phyloP scores from a whole-genome alignment of 768 basidiomycete species.

The Aureoboletus auriporus region DNA sequence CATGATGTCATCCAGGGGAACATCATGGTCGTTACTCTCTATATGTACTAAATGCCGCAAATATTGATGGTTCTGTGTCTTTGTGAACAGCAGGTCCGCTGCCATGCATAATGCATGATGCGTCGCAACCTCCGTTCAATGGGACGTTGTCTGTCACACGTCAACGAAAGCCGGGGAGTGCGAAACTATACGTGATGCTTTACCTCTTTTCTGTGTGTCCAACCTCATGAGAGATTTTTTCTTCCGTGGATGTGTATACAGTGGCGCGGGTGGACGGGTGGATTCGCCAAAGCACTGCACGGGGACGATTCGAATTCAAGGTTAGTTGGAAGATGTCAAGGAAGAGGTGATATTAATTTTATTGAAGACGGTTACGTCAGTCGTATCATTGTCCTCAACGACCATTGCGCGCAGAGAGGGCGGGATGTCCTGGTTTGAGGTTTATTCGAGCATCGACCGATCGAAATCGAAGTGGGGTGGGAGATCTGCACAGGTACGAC shows the following conservation, averaged over 20 bases:
- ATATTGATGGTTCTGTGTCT: constrained; percentile 11
- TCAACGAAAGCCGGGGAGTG: constrained; percentile 10
- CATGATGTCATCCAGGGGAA: constrained; percentile 6
- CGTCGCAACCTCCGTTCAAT: too few species aligned
- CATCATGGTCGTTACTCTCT: constrained; percentile 13
- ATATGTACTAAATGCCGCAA: constrained; percentile 22
- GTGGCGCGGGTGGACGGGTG: neutral
- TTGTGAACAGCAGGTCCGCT: constrained; percentile 16
- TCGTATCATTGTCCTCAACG: too few species aligned
- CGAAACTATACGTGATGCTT: constrained; percentile 19
- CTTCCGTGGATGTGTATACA: too few species aligned
- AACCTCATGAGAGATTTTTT: too few species aligned
- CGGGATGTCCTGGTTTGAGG: neutral
- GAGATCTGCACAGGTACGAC: constrained; percentile 20
- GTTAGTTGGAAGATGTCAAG: too few species aligned
- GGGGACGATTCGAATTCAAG: too few species aligned
- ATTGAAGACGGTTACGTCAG: neutral
- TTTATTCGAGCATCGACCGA: neutral
- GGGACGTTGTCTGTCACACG: constrained; percentile 9
- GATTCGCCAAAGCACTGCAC: constrained; percentile 7
- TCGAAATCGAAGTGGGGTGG: constrained; percentile 15
- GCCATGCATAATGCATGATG: neutral
- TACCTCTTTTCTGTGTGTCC: too few species aligned
- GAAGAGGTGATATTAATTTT: too few species aligned
- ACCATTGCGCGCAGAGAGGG: too few species aligned